phyloP scores from a whole-genome alignment of 1,139 yeast species.

The Saccharomyces hybrid region DNA sequence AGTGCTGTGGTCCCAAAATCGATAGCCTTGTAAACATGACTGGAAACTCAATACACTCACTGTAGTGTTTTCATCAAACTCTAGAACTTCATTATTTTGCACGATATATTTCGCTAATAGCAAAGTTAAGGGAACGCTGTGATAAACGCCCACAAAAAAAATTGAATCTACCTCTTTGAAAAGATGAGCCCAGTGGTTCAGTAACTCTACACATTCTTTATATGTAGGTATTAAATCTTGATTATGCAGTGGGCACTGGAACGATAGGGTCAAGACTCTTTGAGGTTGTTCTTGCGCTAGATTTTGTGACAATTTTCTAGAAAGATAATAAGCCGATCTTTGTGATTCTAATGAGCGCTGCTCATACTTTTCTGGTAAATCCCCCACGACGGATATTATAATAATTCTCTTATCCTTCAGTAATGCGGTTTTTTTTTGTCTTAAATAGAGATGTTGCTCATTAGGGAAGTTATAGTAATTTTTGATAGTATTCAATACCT shows the following conservation, averaged over 20 bases:
- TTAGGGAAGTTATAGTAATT: conserved; percentile 29
- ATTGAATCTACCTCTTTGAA: conserved; percentile 23
- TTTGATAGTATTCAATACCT: conserved; percentile 25
- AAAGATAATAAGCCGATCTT: conserved; percentile 23
- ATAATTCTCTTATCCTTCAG: conserved; percentile 19
- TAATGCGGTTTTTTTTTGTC: conserved; percentile 7
- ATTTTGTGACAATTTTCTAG: conserved; percentile 21
- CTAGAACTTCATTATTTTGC: conserved; percentile 11
- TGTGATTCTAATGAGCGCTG: conserved; percentile 24
- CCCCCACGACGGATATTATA: conserved; percentile 28
- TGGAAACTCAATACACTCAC: conserved; percentile 28
- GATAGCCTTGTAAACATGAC: conserved; percentile 29
- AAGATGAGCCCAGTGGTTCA: conserved; percentile 24
- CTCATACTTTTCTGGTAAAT: conserved; percentile 31
- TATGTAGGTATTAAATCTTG: conserved; percentile 15
- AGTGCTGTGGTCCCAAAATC: conserved; percentile 32
- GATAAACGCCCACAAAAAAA: conserved; percentile 28
- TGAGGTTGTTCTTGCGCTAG: conserved; percentile 16
- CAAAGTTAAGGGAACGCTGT: conserved; percentile 28
- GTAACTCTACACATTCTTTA: conserved; percentile 20
- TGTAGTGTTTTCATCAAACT: conserved; percentile 11
- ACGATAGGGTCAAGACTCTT: conserved; percentile 20
- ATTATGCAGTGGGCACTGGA: conserved; percentile 26
- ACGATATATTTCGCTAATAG: conserved; percentile 20
- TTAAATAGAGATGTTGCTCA: conserved; percentile 29